Evolutionary conservation across 257 asterid genomes (phyloP).

Genomic region (Nicotiana benthamiana): DNA sequence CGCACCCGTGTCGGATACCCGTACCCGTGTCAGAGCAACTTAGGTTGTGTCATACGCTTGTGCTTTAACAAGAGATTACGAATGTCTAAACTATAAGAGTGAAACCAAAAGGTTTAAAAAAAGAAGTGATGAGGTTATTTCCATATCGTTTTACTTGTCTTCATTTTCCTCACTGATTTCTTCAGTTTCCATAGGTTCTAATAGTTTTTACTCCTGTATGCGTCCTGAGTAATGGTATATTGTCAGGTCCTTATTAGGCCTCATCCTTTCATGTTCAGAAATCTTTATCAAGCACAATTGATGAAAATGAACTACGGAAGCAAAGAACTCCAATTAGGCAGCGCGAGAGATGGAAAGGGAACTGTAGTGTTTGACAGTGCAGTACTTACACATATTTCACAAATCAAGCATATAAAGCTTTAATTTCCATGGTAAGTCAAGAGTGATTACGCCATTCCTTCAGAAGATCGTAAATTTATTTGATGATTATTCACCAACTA

Average conservation of each 20-base stretch:
- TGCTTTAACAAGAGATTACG: not conserved
- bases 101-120: not conserved
- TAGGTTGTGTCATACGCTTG: not conserved
- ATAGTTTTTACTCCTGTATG: not conserved
- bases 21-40: no score
- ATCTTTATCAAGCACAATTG: conserved; percentile 49
- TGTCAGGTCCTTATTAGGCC: conserved; percentile 4
- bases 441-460: not conserved
- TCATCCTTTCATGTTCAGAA: conserved; percentile 28
- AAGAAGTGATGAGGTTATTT: not conserved
- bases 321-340: conserved; percentile 30
- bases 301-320: conserved; percentile 49
- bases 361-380: conserved; percentile 53
- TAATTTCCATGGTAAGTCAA: conserved; percentile 42
- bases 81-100: not conserved
- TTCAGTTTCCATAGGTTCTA: not conserved
- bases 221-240: not conserved
- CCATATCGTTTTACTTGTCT: no score
- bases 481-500: conserved; percentile 5
- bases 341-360: conserved; percentile 24
- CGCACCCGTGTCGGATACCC: no score
- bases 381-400: conserved; percentile 66
- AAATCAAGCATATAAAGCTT: conserved; percentile 47
- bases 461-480: conserved; percentile 6
- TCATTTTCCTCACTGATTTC: not conserved